Conservation (phyloP, 495 filamentous ascomycete genomes). For the Umbilicaria muhlenbergii region DNA sequence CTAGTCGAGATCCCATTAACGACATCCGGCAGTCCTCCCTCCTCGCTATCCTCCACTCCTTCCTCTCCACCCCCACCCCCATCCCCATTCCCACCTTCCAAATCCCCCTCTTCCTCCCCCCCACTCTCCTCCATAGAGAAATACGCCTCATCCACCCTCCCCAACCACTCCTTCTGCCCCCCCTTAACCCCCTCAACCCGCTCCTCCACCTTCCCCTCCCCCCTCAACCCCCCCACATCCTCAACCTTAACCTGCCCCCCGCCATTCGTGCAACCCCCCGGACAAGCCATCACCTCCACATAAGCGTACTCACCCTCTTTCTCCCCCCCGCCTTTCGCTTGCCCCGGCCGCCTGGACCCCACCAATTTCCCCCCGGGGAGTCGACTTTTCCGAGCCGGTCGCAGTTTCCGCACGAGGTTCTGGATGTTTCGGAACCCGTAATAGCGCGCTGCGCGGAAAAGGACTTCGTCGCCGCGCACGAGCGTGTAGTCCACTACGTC, state of each 20-base stretch:
- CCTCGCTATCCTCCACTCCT: not conserved
- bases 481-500: conserved; percentile 79
- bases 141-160: conserved; percentile 82
- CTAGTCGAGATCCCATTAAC: conserved; percentile 42
- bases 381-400: conserved; percentile 56
- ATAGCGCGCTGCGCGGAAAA: conserved; percentile 75
- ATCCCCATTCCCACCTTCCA: conserved; percentile 10
- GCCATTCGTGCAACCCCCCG: conserved; percentile 93
- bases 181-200: conserved; percentile 9
- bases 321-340: conserved; percentile 19
- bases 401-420: conserved; percentile 80
- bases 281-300: conserved; percentile 98
- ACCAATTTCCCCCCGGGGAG: conserved; percentile 54
- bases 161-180: conserved; percentile 49
- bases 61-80: conserved; percentile 3
- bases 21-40: conserved; percentile 15
- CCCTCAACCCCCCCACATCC: conserved; percentile 39
- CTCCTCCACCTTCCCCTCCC: conserved; percentile 6
- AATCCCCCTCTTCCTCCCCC: conserved; percentile 20
- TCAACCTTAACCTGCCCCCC: conserved; percentile 87
- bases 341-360: conserved; percentile 29
- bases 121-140: conserved; percentile 58
- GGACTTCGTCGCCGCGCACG: conserved; percentile 32
- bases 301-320: conserved; percentile 53
- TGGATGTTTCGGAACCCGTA: conserved; percentile 98